Conservation (phyloP, 2,329 filamentous ascomycete species). For the Beauveria asiatica region DNA sequence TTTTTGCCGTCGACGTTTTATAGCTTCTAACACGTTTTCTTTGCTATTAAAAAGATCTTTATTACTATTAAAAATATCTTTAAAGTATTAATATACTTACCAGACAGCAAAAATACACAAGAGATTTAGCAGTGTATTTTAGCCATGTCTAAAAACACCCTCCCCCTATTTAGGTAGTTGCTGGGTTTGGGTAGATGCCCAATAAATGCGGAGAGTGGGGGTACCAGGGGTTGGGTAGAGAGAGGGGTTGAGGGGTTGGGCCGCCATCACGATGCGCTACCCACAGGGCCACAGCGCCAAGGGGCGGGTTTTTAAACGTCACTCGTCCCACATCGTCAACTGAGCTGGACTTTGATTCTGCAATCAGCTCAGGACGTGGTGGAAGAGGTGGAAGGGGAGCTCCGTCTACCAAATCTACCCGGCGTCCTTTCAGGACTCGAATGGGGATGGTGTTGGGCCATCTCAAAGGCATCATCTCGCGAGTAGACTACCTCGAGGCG, state of each 20-base stretch:
- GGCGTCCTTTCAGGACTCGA: constrained; percentile 52
- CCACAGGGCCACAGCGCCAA: background rate
- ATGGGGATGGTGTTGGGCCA: constrained; percentile 48
- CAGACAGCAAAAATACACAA: no score
- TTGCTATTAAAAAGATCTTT: no score
- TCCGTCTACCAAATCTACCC: constrained; percentile 55
- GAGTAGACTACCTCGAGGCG: constrained; percentile 45
- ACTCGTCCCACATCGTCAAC: background rate
- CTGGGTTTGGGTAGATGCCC: no score
- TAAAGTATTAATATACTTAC: no score
- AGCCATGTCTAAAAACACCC: no score
- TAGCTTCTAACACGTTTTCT: no score
- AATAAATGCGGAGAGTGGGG: constrained; percentile 4
- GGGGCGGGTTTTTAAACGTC: background rate
- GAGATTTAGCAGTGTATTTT: no score
- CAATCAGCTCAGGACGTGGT: constrained; percentile 35
- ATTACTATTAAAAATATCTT: no score
- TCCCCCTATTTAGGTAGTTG: no score
- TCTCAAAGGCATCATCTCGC: constrained; percentile 47
- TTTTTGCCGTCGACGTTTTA: no score
- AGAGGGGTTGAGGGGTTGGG: background rate
- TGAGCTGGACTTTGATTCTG: background rate
- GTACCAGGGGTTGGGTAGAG: background rate
- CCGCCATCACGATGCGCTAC: background rate
- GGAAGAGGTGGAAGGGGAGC: constrained; percentile 57